phyloP scores from a whole-genome alignment of 139 green algal species.

The Chlamydomonas urium region DNA sequence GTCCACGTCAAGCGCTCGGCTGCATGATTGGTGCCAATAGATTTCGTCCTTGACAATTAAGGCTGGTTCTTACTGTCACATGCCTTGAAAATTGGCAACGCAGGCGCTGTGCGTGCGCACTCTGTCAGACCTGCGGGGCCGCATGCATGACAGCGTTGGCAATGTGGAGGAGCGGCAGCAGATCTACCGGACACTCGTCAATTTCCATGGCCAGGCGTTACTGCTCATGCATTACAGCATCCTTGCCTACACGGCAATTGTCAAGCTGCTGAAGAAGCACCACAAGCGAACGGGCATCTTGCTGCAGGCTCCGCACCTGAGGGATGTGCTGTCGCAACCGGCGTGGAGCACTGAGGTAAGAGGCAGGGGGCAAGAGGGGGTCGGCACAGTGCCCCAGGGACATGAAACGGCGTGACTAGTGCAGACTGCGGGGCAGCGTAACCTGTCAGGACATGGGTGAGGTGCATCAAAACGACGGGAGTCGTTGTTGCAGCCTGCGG shows the following conservation, averaged over 20 bases:
- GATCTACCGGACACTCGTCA: conserved; percentile 48
- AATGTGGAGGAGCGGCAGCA: not conserved
- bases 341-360: conserved; percentile 74
- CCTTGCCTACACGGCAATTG: conserved; percentile 62
- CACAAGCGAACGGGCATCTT: conserved; percentile 73
- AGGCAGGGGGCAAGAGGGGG: not conserved
- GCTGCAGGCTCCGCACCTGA: conserved; percentile 55
- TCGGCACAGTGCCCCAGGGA: not conserved
- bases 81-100: not conserved
- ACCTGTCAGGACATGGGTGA: not conserved
- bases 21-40: too few species aligned
- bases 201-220: conserved; percentile 78
- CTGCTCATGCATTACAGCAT: conserved; percentile 70
- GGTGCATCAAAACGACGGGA: not conserved
- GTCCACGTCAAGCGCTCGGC: too few species aligned
- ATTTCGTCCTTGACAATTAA: too few species aligned
- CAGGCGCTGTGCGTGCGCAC: not conserved
- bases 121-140: too few species aligned
- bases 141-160: not conserved
- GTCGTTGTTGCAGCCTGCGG: not conserved
- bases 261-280: conserved; percentile 93
- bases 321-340: conserved; percentile 69
- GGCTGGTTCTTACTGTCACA: too few species aligned
- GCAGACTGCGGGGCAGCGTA: too few species aligned
- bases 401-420: too few species aligned